A percentile compares a stretch with the other conserved stretches of the same genome.
These are phyloP conservation scores for Artemisia argyi DNA, from an alignment of 129 eudicot genomes.

Conservation along the genomic window DNA sequence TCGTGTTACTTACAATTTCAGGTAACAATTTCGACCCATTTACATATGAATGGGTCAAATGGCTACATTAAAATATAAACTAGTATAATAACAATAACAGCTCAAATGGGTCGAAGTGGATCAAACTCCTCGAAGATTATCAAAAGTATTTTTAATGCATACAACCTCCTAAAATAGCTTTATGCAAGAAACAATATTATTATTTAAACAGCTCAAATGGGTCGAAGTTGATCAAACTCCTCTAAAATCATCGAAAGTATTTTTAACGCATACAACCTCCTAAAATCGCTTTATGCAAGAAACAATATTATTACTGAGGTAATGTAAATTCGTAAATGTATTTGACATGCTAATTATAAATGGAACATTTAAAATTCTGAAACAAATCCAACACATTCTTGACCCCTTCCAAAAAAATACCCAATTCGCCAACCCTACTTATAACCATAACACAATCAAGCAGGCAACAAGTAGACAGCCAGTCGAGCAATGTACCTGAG, in stretches of 20 bases:
- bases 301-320: background rate
- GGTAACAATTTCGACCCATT: background rate
- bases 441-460: background rate
- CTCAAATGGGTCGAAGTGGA: background rate
- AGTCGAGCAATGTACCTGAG: constrained; percentile 53
- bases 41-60: background rate
- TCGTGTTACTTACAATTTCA: background rate
- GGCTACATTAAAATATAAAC: background rate
- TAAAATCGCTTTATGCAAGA: background rate
- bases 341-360: background rate
- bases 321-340: background rate
- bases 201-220: background rate
- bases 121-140: no score
- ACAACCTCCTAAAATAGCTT: background rate
- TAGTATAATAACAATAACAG: background rate
- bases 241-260: no score
- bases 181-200: background rate
- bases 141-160: background rate
- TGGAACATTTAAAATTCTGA: no score
- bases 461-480: constrained; percentile 1
- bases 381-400: background rate
- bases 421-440: constrained; percentile 1
- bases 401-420: background rate
- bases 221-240: background rate
- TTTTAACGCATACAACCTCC: background rate